Evolutionary conservation across 2,329 filamentous ascomycete genomes (phyloP).

Genomic region (Akanthomyces muscarius): DNA sequence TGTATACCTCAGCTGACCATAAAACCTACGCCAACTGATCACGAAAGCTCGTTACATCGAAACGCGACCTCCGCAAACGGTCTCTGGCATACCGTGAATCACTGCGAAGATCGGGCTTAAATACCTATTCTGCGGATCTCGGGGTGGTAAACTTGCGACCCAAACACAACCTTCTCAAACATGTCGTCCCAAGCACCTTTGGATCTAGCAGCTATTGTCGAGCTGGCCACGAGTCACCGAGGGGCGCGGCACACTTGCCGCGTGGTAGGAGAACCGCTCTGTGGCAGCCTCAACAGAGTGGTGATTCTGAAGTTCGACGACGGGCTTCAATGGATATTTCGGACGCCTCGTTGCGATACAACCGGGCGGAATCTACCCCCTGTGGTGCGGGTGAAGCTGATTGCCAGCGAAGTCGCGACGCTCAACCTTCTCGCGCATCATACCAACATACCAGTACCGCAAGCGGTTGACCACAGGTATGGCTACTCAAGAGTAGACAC

Average conservation of each 20-base stretch:
- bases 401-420: not conserved
- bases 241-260: not conserved
- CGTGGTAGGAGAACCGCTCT: not conserved
- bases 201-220: not conserved
- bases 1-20: too few species aligned
- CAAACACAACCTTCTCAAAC: not conserved
- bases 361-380: not conserved
- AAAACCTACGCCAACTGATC: too few species aligned
- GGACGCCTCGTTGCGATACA: not conserved
- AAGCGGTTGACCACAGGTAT: not conserved
- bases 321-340: not conserved
- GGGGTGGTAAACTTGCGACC: not conserved
- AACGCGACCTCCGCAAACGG: not conserved
- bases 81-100: not conserved
- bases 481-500: not conserved
- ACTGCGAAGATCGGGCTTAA: not conserved
- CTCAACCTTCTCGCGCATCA: not conserved
- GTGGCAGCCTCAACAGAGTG: conserved; percentile 2
- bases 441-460: not conserved
- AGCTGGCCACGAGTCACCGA: not conserved
- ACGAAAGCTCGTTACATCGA: too few species aligned
- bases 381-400: not conserved
- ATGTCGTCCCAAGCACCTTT: not conserved
- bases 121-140: not conserved
- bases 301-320: not conserved